phyloP scores from a whole-genome alignment of 306 rosid species.

The Crotalaria pallida region DNA sequence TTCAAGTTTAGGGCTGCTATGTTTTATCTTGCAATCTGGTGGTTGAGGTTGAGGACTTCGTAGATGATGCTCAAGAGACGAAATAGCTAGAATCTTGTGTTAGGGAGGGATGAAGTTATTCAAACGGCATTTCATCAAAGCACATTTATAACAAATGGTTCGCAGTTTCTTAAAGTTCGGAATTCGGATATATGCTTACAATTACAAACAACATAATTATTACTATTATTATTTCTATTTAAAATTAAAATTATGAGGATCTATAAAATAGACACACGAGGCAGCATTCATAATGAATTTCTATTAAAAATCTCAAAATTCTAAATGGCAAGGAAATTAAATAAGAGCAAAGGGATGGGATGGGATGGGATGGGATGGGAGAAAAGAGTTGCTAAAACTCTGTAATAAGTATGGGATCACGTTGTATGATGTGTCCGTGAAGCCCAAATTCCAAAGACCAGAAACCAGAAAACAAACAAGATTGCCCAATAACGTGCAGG shows the following conservation, averaged over 20 bases:
- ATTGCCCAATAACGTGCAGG: conserved; percentile 99
- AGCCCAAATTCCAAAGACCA: conserved; percentile 97
- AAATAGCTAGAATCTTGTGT: too few relatives aligned
- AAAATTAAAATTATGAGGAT: conserved; percentile 16
- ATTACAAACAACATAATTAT: conserved; percentile 5
- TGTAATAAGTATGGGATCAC: conserved; percentile 28
- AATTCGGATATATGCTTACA: too few relatives aligned
- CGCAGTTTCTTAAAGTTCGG: too few relatives aligned
- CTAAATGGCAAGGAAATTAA: conserved; percentile 16
- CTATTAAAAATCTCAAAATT: conserved; percentile 16
- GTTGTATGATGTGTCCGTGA: conserved; percentile 84
- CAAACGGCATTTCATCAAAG: too few relatives aligned
- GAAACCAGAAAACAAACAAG: conserved; percentile 95
- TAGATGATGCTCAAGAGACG: too few relatives aligned
- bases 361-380: neutral
- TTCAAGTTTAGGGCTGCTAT: too few relatives aligned
- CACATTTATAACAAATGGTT: too few relatives aligned
- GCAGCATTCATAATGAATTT: conserved; percentile 21
- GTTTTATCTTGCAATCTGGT: too few relatives aligned
- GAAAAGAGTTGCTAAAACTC: neutral
- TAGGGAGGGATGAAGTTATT: too few relatives aligned
- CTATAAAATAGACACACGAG: conserved; percentile 7
- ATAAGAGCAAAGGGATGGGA: neutral
- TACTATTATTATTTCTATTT: too few relatives aligned
- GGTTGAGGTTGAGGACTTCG: too few relatives aligned